These are phyloP conservation scores for Pleurotus salmoneostramineus DNA, from an alignment of 768 basidiomycete genomes.

Conservation along the genomic window DNA sequence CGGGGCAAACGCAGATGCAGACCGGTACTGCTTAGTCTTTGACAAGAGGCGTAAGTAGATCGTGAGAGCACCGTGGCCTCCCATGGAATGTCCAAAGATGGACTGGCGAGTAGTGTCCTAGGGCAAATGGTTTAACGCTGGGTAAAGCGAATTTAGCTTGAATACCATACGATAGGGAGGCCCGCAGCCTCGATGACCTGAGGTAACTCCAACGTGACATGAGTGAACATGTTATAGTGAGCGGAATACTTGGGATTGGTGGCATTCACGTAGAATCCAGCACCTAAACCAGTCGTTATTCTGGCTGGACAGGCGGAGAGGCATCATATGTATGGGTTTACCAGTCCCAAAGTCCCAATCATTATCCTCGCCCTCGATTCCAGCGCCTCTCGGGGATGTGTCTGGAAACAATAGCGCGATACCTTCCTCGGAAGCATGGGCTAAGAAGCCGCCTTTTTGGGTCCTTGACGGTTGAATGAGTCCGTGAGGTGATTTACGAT, in stretches of 20 bases:
- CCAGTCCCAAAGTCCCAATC: slow-evolving; percentile 90
- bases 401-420: slow-evolving; percentile 95
- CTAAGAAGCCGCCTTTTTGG: slow-evolving; percentile 90
- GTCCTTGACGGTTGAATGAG: slow-evolving; percentile 42
- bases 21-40: slow-evolving; percentile 67
- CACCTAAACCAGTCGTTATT: slow-evolving; percentile 36
- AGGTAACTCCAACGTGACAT: slow-evolving; percentile 83
- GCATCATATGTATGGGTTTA: background rate
- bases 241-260: slow-evolving; percentile 68
- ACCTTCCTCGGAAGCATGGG: slow-evolving; percentile 79
- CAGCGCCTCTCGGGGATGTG: slow-evolving; percentile 92
- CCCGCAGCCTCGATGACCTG: slow-evolving; percentile 67
- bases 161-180: slow-evolving; percentile 66
- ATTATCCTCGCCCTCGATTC: slow-evolving; percentile 72
- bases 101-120: slow-evolving; percentile 83
- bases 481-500: background rate
- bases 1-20: slow-evolving; percentile 86
- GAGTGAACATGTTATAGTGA: slow-evolving; percentile 87
- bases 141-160: background rate
- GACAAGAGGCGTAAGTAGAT: slow-evolving; percentile 85
- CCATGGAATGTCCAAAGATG: slow-evolving; percentile 97
- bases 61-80: slow-evolving; percentile 92
- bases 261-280: slow-evolving; percentile 95
- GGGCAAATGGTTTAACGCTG: background rate
- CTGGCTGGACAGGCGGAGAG: background rate